Base-by-base conservation (phyloP, 441 rosid species). In the Brassica hybrid region DNA sequence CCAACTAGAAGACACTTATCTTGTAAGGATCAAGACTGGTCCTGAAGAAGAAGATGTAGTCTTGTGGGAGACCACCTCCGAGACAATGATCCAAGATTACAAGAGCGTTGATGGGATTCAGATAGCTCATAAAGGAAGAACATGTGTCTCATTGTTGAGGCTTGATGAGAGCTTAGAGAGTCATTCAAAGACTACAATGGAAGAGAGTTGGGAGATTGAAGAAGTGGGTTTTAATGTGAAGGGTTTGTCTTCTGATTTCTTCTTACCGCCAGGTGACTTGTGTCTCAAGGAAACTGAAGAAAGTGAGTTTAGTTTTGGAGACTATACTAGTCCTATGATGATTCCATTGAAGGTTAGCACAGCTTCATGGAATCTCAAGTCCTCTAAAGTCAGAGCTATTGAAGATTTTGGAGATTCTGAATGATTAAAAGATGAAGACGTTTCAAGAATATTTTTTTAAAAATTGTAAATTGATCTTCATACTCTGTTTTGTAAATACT, bases 151-250 rank as follows among this genome's bases (percentile, higher is more conserved):
- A 0, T 58, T 94, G 74, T 76, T 83, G 56, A 77, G 91, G 69
- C 88, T 83, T n/a, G 94, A 94, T 3, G 98, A 89, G 78, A 81
- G 69, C 57, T 72, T 86, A 0, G 97, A 85, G 62, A 80, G 80
- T 2, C 89, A 88, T 81, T 82, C 99, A 7, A 87, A 91, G 84
- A 90, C 98, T 0, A 84, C 85, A 75, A 88, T 94, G 97, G 99
- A 94, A 78, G 99, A 94, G 82, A 69, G 59, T 13, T 94, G 99
- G 99, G 74, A 82, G 8, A 94, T 94, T 9, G 98, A 94, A 83
- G 99, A 94, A 77, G 87, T 93, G 10, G 99, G 93, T 12, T 94
- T 93, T 67, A 91, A 93, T 80, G 88, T 94, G 3, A 84, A 86
- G 25, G 99, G 99, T 18, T 77, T 94, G 85, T 86, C 98, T 6